Base-by-base conservation (phyloP, 768 basidiomycete genomes). In the Flagelloscypha sp. region DNA sequence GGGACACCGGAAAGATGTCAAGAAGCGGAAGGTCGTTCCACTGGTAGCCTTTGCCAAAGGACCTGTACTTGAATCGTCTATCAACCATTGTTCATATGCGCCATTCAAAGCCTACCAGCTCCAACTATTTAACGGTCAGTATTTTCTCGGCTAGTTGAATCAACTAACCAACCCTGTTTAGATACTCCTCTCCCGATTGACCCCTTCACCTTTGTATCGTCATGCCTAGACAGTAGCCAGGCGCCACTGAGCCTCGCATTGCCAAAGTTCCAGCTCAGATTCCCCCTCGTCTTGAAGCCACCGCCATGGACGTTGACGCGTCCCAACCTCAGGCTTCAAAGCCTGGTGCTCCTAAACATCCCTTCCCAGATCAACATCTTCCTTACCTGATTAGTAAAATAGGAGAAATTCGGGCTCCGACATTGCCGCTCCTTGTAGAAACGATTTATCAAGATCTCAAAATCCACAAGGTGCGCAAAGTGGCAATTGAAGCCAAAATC, bases 41-140 rank as follows among this genome's bases (percentile, higher is more conserved):
- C 69, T 97, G 10, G 72, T 88, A 4, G 82, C 89, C 11, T 87
- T 81, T 45, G 65, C 69, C 13, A 88, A 80, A 54, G 92, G 92
- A 3, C 89, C 92, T 19, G 70, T 70, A 39, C 92, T 82, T 78
- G 90, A 94, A 54, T 55, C 64, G 1, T 55, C 53, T 8, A 63
- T 93, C 40, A 84, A 84, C 2, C 58, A 69, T 13, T 80, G 80
- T 49, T 66, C 72, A 27, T 75, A 78, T 41, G 77, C 80, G 29
- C 71, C 79, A 5, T 82, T 94, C 55, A 73, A 73, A 19, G 61
- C 68, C 17, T 92, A 88, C 49, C 68, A 73, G 30, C 79, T 94
- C 44, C 83, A 83, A 46, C 57, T 92, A 7, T 70, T 97, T 50
- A 94, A 95, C 50, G 88, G 93, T 85, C 51, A 42, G 68, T 45